Evolutionary conservation across 768 basidiomycete genomes (phyloP), one percentile per base, ranked within the genome.

Genomic region (Glaciozyma martinii): DNA sequence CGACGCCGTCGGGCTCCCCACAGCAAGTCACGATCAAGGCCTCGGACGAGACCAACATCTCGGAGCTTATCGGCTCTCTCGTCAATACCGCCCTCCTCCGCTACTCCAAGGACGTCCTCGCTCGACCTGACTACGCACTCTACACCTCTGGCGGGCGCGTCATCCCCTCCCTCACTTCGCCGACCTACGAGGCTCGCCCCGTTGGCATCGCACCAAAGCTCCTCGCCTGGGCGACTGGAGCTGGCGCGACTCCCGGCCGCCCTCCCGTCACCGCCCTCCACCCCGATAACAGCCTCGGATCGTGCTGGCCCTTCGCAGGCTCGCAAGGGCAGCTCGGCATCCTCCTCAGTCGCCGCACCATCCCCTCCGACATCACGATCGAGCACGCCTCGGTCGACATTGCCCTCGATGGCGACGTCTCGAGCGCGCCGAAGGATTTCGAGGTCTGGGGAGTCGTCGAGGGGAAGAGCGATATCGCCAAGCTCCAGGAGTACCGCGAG

Each of bases 261-360:
- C 83, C 89, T 1, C 92, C 94, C 1, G 83, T 90, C 56, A 87
- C 83, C 0, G 90, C 89, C 4, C 80, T 99, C n/a, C 87, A 94
- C 72, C 86, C 89, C 64, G 90, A 95, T 66, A 79, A 80, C 32
- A 82, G 86, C 61, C 84, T 84, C 42, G 94, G 95, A 5, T 82
- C 86, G 62, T 99, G 94, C 77, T 99, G 94, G 92, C 89, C 94
- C 2, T 90, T 98, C 78, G 78, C 78, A 8, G 93, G 93, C 0
- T 72, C 80, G 23, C 75, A 82, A 56, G 94, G 93, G 5, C 88
- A 89, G 72, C 78, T 98, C 15, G 94, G 90, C 7, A 85, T 99
- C 37, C 79, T 80, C 43, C 83, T 99, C 33, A 84, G 85, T 3
- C 81, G 82, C 8, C 79, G 80, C n/a, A 79, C 82, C 12, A 79